Conservation (phyloP, 129 eudicot species). For the Escallonia herrerae region DNA sequence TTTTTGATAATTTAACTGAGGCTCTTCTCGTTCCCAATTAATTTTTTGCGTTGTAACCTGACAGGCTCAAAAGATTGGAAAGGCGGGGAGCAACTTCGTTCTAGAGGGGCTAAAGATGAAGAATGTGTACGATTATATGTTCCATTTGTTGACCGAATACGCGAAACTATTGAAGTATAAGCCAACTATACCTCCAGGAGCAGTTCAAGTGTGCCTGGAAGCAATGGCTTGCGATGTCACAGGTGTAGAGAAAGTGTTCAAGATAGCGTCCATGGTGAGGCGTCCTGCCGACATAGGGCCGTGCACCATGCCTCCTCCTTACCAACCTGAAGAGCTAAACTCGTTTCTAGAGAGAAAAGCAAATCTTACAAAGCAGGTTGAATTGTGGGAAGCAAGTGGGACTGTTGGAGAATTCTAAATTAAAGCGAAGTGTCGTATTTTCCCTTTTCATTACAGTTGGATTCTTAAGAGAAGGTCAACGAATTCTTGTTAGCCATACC, state of each 20-base stretch:
- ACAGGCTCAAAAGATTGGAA: slow-evolving; percentile 57
- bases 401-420: not conserved
- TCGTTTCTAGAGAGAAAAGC: slow-evolving; percentile 29
- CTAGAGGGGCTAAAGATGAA: slow-evolving; percentile 50
- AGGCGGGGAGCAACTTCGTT: slow-evolving; percentile 41
- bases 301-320: slow-evolving; percentile 39
- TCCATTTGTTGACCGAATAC: slow-evolving; percentile 47
- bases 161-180: slow-evolving; percentile 49
- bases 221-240: slow-evolving; percentile 28
- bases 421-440: no score
- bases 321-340: slow-evolving; percentile 15
- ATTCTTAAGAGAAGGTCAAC: no score
- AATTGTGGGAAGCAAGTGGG: slow-evolving; percentile 23
- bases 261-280: slow-evolving; percentile 38
- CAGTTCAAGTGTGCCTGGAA: slow-evolving; percentile 48
- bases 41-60: not conserved
- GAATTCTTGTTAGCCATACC: no score
- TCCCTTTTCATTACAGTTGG: no score
- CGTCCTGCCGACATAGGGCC: slow-evolving; percentile 28
- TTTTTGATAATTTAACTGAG: no score
- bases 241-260: slow-evolving; percentile 33
- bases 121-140: slow-evolving; percentile 61
- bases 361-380: slow-evolving; percentile 32
- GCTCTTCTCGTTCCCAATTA: no score
- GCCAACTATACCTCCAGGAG: slow-evolving; percentile 41